These are phyloP conservation scores for Arthroderma sp. DNA, from an alignment of 2,329 filamentous ascomycete genomes.

Conservation along the genomic window DNA sequence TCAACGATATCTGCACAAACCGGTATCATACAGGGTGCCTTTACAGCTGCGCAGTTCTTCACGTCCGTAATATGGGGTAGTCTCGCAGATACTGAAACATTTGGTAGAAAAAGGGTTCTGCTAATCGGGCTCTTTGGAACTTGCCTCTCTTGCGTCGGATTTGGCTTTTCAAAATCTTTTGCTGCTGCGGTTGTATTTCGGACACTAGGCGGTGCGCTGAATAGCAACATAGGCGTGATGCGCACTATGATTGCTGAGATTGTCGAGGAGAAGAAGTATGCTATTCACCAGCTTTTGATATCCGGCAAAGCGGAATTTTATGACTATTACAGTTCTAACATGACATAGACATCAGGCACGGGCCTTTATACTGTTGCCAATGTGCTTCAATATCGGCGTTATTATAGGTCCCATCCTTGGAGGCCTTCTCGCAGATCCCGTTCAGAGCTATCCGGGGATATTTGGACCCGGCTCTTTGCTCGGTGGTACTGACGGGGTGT, in stretches of 20 bases:
- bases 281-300: background rate
- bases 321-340: no score
- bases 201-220: slow-evolving; percentile 51
- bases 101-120: slow-evolving; percentile 65
- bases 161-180: slow-evolving; percentile 56
- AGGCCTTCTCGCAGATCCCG: slow-evolving; percentile 55
- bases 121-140: slow-evolving; percentile 64
- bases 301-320: slow-evolving; percentile 10
- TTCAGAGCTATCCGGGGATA: slow-evolving; percentile 45
- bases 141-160: slow-evolving; percentile 50
- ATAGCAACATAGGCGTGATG: slow-evolving; percentile 64
- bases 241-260: slow-evolving; percentile 62
- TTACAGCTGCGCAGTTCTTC: slow-evolving; percentile 68
- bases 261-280: slow-evolving; percentile 53
- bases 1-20: slow-evolving; percentile 61
- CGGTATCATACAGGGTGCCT: slow-evolving; percentile 63
- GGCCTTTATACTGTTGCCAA: slow-evolving; percentile 47
- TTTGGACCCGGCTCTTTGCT: slow-evolving; percentile 49
- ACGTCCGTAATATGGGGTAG: slow-evolving; percentile 76
- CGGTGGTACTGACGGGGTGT: slow-evolving; percentile 44
- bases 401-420: slow-evolving; percentile 49
- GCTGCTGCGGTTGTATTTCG: slow-evolving; percentile 51
- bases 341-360: slow-evolving; percentile 31
- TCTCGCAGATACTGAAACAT: slow-evolving; percentile 48
- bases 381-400: slow-evolving; percentile 57